Percentiles rank a stretch among this genome's conserved stretches.
phyloP scores from a whole-genome alignment of 2,329 filamentous ascomycete genomes.

The Arthrobotrys iridis region DNA sequence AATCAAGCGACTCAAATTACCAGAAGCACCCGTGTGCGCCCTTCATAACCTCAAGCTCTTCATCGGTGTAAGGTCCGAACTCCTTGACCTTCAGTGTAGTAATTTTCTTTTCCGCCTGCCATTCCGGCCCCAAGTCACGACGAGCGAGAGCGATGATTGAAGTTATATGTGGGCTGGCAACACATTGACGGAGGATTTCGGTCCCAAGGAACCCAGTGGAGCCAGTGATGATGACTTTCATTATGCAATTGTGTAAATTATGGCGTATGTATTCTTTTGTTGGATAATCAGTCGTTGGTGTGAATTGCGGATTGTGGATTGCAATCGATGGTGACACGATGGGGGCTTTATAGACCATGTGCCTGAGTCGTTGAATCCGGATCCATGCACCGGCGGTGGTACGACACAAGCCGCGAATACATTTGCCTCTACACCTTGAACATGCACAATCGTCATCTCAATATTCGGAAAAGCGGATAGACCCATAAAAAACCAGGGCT shows the following conservation, averaged over 20 bases:
- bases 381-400: no score
- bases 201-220: slow-evolving; percentile 69
- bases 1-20: slow-evolving; percentile 55
- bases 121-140: slow-evolving; percentile 63
- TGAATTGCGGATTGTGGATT: no score
- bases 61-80: slow-evolving; percentile 66
- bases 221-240: slow-evolving; percentile 71
- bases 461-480: neutral
- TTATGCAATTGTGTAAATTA: no score
- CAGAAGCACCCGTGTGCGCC: slow-evolving; percentile 65
- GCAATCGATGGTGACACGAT: no score
- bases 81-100: slow-evolving; percentile 66
- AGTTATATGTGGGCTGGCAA: slow-evolving; percentile 66
- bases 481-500: neutral
- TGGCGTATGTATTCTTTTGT: neutral
- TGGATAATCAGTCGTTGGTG: no score
- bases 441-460: no score
- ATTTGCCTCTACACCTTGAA: no score
- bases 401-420: no score
- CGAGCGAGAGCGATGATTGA: slow-evolving; percentile 67
- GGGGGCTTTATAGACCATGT: no score
- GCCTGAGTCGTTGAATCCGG: no score
- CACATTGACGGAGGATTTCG: slow-evolving; percentile 67
- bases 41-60: slow-evolving; percentile 62
- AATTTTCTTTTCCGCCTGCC: slow-evolving; percentile 65